Base-by-base conservation (phyloP, 202 grass and related monocot species). In the Setaria italica region DNA sequence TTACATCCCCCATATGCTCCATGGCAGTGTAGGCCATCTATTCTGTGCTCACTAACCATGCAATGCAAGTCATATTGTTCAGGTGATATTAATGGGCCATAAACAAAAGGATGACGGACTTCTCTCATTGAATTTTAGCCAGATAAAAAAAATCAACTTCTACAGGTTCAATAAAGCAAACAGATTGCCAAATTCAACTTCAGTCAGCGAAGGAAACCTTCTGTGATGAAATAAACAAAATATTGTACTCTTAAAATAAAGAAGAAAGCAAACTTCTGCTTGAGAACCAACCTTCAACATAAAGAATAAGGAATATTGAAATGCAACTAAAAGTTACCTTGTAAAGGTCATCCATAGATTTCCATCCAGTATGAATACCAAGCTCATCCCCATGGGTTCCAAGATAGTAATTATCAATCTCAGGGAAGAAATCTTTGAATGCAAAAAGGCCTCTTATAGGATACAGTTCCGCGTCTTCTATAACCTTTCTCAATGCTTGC, bases 341-440 rank as follows among this genome's bases (percentile, higher is more conserved):
- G 53, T 99, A 99, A 51, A 94, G 77, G 66, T 80, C 89, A 86
- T 99, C 92, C 84, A 99, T 85, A 82, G 72, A 73, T 81, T 84
- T 73, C 97, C 97, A 99, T 56, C 97, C 93, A 21, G 97, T 96
- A 48, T 29, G 67, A 85, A 94, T 85, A 84, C 91, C 91, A 82
- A 87, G 78, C 57, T 90, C 90, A 77, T 84, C 84, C 74, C 85
- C 89, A 78, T 45, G 49, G 72, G 77, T 90, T 86, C 85, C 82
- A 74, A 92, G n/a, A 89, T 91, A 99, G 90, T 95, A 99, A 77
- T 57, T 85, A 87, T 94, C 90, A 16, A 99, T 96, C 46, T 99
- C 97, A 37, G 48, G 41, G 67, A 85, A 94, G 85, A 96, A 99
- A 77, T 99, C 88, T 68, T 35, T 85, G 80, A 99, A 96, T 59